These are phyloP conservation scores for Saccharomycopsis sp. DNA, from an alignment of 805 yeast species.

Conservation along the genomic window DNA sequence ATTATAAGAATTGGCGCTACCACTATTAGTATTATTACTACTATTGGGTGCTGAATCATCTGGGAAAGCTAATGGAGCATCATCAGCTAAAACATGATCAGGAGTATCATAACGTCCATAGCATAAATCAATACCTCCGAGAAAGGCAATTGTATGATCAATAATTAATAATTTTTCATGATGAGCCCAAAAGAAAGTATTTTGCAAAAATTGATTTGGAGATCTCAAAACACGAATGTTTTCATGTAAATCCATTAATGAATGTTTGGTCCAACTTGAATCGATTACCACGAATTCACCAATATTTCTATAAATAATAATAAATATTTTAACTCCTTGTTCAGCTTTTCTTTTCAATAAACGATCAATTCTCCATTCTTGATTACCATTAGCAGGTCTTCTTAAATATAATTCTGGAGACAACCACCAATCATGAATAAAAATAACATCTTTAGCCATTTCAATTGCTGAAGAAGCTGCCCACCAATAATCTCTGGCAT, in stretches of 20 bases:
- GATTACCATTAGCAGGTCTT: conserved; percentile 92
- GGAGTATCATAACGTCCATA: conserved; percentile 96
- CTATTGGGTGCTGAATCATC: conserved; percentile 7
- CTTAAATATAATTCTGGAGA: conserved; percentile 89
- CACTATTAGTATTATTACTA: conserved; percentile 19
- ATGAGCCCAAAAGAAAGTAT: conserved; percentile 97
- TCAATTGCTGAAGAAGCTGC: conserved; percentile 86
- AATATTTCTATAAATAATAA: conserved; percentile 87
- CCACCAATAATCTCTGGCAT: conserved; percentile 95
- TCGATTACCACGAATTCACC: conserved; percentile 90
- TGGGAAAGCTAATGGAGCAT: conserved; percentile 32
- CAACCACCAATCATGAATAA: conserved; percentile 98
- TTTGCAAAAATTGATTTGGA: conserved; percentile 89
- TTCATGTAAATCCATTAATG: conserved; percentile 72
- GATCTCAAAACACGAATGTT: conserved; percentile 88
- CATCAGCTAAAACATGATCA: conserved; percentile 85
- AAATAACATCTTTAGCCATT: conserved; percentile 88
- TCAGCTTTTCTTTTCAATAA: conserved; percentile 81
- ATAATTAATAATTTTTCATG: conserved; percentile 86
- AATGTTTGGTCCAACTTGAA: conserved; percentile 89
- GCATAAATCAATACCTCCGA: conserved; percentile 95
- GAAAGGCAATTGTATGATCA: conserved; percentile 80
- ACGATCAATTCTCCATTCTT: conserved; percentile 86
- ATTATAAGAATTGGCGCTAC: too few species aligned
- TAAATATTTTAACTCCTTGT: conserved; percentile 88